Base-by-base conservation (phyloP, 2,329 filamentous ascomycete genomes). In the Dactylellina parvicollis region DNA sequence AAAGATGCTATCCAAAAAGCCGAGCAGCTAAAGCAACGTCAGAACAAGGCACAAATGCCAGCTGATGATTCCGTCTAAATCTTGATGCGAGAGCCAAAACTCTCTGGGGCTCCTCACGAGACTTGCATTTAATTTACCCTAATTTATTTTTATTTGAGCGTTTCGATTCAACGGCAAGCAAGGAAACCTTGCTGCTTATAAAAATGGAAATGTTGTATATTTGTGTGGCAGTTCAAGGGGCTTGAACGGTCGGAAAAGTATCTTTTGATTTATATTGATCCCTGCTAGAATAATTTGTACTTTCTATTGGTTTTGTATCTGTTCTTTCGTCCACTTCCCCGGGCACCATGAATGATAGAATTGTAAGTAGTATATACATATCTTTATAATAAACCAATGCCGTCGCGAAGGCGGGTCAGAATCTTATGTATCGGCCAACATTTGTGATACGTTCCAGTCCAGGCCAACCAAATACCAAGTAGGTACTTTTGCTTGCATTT, bases 31-130 rank as follows among this genome's bases (percentile, higher is more conserved):
- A 61, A 46, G 44, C 59, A 66, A 54, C 40, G 56, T 24, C 20
- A 60, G 26, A n/a, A 64, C n/a, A 42, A 57, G 34, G 52, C 66
- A 3, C 59, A 65, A 8, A 60, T 60, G 44, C 67, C 66, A n/a
- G 59, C 49, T 49, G 67, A 72, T 24, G 67, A 72, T 20, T 9
- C 67, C 42, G 67, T 55, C 18, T 64, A 55, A 60, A 20, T 14
- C 2, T 20, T 32, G 3, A 32, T 32, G 1, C 14, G 32, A 26
- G 10, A 20, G 42, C 9, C 38, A 32, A 38, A 20, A 38, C 8
- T 26, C 4, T 18, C n/a, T 18, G 3, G 7, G 46, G 42, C 9
- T 57, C 26, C 16, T 34, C 32, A 59, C 40, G 28, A 14, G 38
- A 22, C 32, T 36, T 18, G 24, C 18, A 10, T 16, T 2, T 24